Percentiles rank a stretch among this genome's conserved stretches.
phyloP scores from a whole-genome alignment of 129 eudicot species.

The Ambrosia artemisiifolia region DNA sequence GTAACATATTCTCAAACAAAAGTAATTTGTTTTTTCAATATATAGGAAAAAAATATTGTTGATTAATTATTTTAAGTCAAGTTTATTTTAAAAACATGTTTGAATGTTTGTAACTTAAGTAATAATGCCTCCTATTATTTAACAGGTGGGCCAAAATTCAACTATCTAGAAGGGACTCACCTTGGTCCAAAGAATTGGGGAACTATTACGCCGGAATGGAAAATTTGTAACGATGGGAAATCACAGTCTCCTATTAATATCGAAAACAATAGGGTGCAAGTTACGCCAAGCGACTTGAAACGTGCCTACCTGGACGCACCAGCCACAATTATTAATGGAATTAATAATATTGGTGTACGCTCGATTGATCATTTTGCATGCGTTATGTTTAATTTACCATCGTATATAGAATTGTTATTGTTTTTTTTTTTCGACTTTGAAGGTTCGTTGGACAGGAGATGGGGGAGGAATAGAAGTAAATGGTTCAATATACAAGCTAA shows the following conservation, averaged over 20 bases:
- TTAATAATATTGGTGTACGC: conserved; percentile 34
- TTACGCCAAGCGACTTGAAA: conserved; percentile 12
- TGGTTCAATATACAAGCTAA: conserved; percentile 33
- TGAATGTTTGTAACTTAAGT: too few species aligned
- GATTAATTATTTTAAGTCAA: too few species aligned
- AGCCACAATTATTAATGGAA: conserved; percentile 32
- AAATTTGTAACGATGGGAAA: conserved; percentile 32
- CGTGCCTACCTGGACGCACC: conserved; percentile 38
- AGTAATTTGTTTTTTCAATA: too few species aligned
- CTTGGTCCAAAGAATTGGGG: conserved; percentile 47
- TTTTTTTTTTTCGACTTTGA: not conserved
- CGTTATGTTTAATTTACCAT: not conserved
- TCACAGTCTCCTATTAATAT: conserved; percentile 50
- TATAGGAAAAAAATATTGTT: too few species aligned
- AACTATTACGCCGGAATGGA: conserved; percentile 30
- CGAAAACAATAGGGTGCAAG: not conserved
- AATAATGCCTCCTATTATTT: not conserved
- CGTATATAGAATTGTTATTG: not conserved
- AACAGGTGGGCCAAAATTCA: conserved; percentile 21
- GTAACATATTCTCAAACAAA: not conserved
- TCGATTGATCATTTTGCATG: not conserved
- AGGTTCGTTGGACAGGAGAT: conserved; percentile 55
- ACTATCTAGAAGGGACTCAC: conserved; percentile 13
- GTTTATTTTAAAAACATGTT: too few species aligned
- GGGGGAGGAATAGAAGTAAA: conserved; percentile 46